Evolutionary conservation across 108 stramenopile genomes (phyloP), one percentile per base, ranked within the genome.

Genomic region (Epipyxis sp.): DNA sequence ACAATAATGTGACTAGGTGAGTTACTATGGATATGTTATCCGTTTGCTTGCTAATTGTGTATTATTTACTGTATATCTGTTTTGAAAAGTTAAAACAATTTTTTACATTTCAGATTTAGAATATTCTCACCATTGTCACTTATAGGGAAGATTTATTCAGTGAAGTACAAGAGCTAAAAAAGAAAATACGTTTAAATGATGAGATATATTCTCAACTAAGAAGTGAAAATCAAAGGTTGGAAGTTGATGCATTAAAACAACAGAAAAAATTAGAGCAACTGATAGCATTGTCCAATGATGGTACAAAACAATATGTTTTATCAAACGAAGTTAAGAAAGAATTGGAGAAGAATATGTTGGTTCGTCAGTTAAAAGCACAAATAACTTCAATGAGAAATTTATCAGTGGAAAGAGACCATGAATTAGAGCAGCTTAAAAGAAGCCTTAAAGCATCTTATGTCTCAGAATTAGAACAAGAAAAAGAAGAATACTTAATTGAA

Each of bases 321-420:
- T n/a, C n/a, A n/a, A n/a, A n/a, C n/a, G 32, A 10, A 6, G 50
- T 74, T 6, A 13, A 32, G 32, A 27, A 32, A 10, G 71, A 74
- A 74, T 43, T 74, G 3, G 71, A 74, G 71, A 74, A 74, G 50
- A 74, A 42, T 42, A 3, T 74, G 10, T 32, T 74, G 13, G 71
- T 74, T 6, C 71, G 71, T 43, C 71, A 74, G 50, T 42, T 74
- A 16, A 74, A 74, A 42, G 32, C 25, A 3, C 71, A 74, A 57
- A 10, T 74, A 32, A 37, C 71, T 20, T 3, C 25, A 6, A 27
- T 74, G 71, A 29, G 71, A 54, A 74, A 74, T 32, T 32, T 74
- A 6, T 16, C 43, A 10, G 71, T 42, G 6, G 71, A 74, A 10
- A 46, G 34, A 37, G 71, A 74, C 42, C 41, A 27, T 46, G 50